Evolutionary conservation across 768 basidiomycete genomes (phyloP), one percentile per base, ranked within the genome.

Genomic region (Steccherinum ochraceum): DNA sequence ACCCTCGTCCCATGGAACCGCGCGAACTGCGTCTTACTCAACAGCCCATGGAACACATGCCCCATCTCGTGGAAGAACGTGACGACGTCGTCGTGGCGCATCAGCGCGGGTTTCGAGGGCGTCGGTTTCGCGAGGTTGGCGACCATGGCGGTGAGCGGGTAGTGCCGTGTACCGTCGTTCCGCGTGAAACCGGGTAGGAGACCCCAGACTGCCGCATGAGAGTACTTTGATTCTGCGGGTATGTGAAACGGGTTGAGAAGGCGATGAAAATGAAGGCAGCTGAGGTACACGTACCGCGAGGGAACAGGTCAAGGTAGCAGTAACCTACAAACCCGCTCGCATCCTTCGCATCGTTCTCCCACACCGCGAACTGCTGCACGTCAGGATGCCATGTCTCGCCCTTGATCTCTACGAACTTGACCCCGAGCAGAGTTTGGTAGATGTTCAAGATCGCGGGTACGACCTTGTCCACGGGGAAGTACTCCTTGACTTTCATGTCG

Each of bases 11-110:
- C 90, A 57, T 93, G 89, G 79, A 93, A 93, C 12, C 84, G 72
- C 19, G 81, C 68, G 62, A 81, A 92, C 53, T 75, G 78, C 25
- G 89, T 90, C 52, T 69, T 73, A 58, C 82, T 84, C 45, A 90
- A 67, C 43, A 94, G 66, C 0, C 70, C 70, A 54, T 75, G 74
- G 64, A 71, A 72, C 23, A 70, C 72, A 52, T 76, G 71, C 4
- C 67, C 89, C 85, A 90, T 88, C 67, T 92, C 91, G 58, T 93
- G 91, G 79, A 93, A 91, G 70, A 93, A 90, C 0, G 90, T 93
- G 11, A 89, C 89, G 1, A 90, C 89, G 51, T 91, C 88, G 58
- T 85, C 83, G 54, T 92, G 89, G n/a, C 79, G 72, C 89, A 94
- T 88, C 27, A 92, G 70, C 18, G 89, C 89, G 1, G 89, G 89